phyloP scores from a whole-genome alignment of 75 land plant genomes.

The Pseudotsuga menziesii region DNA sequence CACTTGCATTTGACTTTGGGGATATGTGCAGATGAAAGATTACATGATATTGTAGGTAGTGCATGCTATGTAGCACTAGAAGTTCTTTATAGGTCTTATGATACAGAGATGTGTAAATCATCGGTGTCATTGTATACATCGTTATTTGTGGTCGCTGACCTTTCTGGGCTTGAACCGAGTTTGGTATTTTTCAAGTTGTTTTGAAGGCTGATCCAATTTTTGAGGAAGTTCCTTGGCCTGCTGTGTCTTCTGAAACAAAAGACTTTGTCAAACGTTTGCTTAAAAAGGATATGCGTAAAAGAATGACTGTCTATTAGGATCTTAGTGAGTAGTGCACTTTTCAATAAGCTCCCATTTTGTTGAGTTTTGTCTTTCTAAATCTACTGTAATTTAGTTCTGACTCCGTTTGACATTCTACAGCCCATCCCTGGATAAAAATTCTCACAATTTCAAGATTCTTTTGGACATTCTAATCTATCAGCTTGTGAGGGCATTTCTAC shows the following conservation, averaged over 20 bases:
- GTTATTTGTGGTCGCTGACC: conserved; percentile 91
- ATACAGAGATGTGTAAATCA: conserved; percentile 93
- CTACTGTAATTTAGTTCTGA: not conserved
- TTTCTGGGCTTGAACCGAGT: conserved; percentile 95
- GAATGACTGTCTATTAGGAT: conserved; percentile 88
- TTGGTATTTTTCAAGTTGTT: conserved; percentile 88
- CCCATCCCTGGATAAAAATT: conserved; percentile 78
- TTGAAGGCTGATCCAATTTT: conserved; percentile 85
- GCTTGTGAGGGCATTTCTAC: conserved; percentile 64
- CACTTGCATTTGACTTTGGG: not conserved
- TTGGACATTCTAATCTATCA: conserved; percentile 68
- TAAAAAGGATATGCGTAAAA: conserved; percentile 74
- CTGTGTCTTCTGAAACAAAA: conserved; percentile 68
- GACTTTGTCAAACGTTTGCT: conserved; percentile 89
- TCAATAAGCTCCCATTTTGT: not conserved
- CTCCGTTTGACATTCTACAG: conserved; percentile 18
- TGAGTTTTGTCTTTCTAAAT: not conserved
- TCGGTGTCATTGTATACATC: conserved; percentile 94
- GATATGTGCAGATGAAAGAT: conserved; percentile 71
- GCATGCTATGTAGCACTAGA: conserved; percentile 95
- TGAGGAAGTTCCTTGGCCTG: conserved; percentile 92
- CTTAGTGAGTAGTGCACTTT: conserved; percentile 47
- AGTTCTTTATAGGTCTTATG: conserved; percentile 85
- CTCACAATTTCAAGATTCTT: conserved; percentile 55
- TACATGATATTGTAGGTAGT: conserved; percentile 95